Evolutionary conservation across 192 early-diverging fungal genomes (phyloP).

Genomic region (Coemansia brasiliensis): DNA sequence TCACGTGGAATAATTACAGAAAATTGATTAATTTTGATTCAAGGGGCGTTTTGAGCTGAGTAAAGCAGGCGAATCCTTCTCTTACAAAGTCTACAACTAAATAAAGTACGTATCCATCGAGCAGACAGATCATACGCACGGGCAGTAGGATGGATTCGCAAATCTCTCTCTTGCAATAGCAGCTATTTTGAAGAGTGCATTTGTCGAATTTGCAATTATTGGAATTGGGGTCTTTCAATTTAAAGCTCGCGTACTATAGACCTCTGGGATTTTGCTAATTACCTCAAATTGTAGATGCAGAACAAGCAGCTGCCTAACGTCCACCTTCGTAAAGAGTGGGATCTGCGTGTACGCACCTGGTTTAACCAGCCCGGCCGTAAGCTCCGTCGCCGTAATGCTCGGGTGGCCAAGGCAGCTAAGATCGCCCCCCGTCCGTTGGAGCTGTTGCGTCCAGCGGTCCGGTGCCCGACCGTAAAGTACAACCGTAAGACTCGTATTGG

Average conservation of each 20-base stretch:
- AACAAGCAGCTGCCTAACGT: slow-evolving; percentile 92
- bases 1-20: slow-evolving; percentile 10
- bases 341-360: slow-evolving; percentile 94
- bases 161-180: too few species aligned
- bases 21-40: not conserved
- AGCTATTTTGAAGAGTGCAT: too few species aligned
- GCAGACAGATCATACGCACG: not conserved
- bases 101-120: slow-evolving; percentile 46
- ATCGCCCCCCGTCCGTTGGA: slow-evolving; percentile 97
- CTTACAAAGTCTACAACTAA: slow-evolving; percentile 18
- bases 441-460: slow-evolving; percentile 93
- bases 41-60: slow-evolving; percentile 3
- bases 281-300: slow-evolving; percentile 65
- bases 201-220: too few species aligned
- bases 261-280: too few species aligned
- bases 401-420: slow-evolving; percentile 92
- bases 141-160: not conserved
- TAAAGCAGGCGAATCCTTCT: slow-evolving; percentile 16
- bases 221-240: too few species aligned
- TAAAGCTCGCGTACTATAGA: too few species aligned
- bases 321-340: slow-evolving; percentile 99
- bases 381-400: slow-evolving; percentile 82
- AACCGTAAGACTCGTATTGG: slow-evolving; percentile 96
- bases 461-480: slow-evolving; percentile 96
- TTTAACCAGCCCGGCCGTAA: slow-evolving; percentile 87